Evolutionary conservation across 257 asterid species (phyloP).

Genomic region (Cordia subcordata): DNA sequence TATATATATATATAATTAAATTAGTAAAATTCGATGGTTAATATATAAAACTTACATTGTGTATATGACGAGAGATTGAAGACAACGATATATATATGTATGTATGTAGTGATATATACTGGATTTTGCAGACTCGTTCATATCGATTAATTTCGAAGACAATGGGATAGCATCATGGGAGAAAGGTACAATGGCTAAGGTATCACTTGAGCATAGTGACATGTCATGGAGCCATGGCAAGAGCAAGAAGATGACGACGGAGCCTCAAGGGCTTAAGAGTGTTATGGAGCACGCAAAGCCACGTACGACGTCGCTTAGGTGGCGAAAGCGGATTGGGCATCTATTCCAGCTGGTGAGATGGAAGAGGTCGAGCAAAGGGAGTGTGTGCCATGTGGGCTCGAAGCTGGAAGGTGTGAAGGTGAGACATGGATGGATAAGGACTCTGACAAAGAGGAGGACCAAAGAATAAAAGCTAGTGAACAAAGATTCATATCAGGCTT

Average conservation of each 20-base stretch:
- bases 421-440: constrained; percentile 70
- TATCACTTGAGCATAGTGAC: constrained; percentile 14
- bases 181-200: constrained; percentile 21
- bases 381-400: constrained; percentile 47
- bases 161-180: constrained; percentile 46
- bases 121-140: constrained; percentile 62
- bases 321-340: constrained; percentile 79
- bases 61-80: too few relatives aligned
- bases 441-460: constrained; percentile 53
- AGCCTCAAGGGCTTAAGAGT: constrained; percentile 9
- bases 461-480: constrained; percentile 38
- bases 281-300: constrained; percentile 58
- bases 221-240: constrained; percentile 17
- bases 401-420: constrained; percentile 51
- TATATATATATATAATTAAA: too few relatives aligned
- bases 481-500: constrained; percentile 19
- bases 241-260: constrained; percentile 7
- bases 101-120: too few relatives aligned
- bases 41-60: too few relatives aligned
- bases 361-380: constrained; percentile 57
- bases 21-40: too few relatives aligned
- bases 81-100: too few relatives aligned
- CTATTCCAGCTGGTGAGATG: constrained; percentile 64
- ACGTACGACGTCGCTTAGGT: constrained; percentile 37
- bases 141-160: constrained; percentile 83